Evolutionary conservation across 441 rosid species (phyloP).

Genomic region (Erodium moschatum): DNA sequence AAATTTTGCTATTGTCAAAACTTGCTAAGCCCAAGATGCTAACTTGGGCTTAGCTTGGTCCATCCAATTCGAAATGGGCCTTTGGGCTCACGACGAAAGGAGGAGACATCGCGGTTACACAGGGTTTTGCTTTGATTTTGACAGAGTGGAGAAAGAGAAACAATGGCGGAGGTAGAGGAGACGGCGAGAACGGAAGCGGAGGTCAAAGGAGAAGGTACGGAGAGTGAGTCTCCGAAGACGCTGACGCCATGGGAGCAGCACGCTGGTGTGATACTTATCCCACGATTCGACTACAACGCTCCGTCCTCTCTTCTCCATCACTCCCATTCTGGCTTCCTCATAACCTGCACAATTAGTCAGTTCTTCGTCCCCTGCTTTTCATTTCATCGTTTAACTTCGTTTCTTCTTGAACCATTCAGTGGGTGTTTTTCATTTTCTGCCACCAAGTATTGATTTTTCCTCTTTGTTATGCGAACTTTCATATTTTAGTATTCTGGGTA

Average conservation of each 20-base stretch:
- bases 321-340: conserved; percentile 72
- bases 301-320: conserved; percentile 58
- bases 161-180: conserved; percentile 10
- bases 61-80: no score
- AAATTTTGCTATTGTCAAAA: no score
- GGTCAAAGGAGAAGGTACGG: conserved; percentile 2
- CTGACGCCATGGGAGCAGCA: conserved; percentile 80
- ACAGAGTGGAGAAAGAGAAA: not conserved
- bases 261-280: conserved; percentile 58
- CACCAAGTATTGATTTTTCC: not conserved
- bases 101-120: not conserved
- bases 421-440: not conserved
- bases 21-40: no score
- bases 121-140: no score
- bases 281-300: conserved; percentile 84
- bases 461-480: no score
- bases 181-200: not conserved
- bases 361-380: not conserved
- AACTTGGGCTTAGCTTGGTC: no score
- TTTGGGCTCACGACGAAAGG: no score
- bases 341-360: conserved; percentile 65
- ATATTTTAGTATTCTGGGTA: not conserved
- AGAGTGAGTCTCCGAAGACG: not conserved
- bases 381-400: not conserved
- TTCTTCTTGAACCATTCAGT: no score